A percentile compares a stretch with the other conserved stretches of the same genome.
Evolutionary conservation across 192 early-diverging fungal species (phyloP).

Genomic region (Spizellomyces punctatus): DNA sequence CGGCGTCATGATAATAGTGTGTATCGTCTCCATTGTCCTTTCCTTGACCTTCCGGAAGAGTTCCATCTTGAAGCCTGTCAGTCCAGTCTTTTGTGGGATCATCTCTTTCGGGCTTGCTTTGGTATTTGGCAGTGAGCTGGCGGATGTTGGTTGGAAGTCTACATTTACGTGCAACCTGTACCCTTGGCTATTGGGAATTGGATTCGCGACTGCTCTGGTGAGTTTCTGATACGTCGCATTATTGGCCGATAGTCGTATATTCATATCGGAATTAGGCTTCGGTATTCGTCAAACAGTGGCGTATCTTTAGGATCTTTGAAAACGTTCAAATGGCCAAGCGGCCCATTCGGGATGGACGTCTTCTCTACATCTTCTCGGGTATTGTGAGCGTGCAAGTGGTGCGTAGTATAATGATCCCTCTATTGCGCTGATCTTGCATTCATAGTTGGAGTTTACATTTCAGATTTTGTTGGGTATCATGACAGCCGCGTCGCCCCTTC

Average conservation of each 20-base stretch:
- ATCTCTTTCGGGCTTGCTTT: not conserved
- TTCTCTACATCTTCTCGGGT: not conserved
- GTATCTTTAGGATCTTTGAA: slow-evolving; percentile 2
- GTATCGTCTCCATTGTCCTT: not conserved
- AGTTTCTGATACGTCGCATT: too few relatives aligned
- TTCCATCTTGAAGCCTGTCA: not conserved
- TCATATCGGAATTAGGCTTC: not conserved
- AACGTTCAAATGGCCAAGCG: not conserved
- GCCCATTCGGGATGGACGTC: not conserved
- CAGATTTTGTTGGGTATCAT: not conserved
- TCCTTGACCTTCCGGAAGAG: not conserved
- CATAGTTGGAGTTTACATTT: too few relatives aligned
- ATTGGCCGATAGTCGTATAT: too few relatives aligned
- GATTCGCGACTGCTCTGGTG: not conserved
- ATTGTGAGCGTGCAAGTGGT: not conserved
- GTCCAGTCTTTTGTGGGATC: not conserved
- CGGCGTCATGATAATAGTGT: not conserved
- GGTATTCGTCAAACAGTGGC: slow-evolving; percentile 8
- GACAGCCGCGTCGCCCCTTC: not conserved
- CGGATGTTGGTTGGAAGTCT: not conserved
- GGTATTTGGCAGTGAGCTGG: not conserved
- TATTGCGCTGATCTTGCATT: too few relatives aligned
- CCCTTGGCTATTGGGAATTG: not conserved
- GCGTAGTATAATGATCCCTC: not conserved
- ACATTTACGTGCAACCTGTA: not conserved